A percentile compares a stretch with the other conserved stretches of the same genome.
Evolutionary conservation across 2,329 filamentous ascomycete species (phyloP).

Genomic region (Westerdykella ornata): DNA sequence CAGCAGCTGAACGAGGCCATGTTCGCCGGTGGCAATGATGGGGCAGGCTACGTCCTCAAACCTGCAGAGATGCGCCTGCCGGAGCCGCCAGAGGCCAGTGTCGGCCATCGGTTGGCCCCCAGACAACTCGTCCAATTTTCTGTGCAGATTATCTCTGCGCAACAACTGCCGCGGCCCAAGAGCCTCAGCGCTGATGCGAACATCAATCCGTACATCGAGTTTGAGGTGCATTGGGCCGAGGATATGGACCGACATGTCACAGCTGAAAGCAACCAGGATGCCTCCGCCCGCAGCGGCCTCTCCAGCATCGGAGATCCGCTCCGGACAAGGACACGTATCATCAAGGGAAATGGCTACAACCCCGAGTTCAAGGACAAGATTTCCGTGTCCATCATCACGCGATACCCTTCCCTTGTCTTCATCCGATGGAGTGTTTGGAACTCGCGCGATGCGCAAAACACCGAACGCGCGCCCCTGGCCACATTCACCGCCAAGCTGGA

Average conservation of each 20-base stretch:
- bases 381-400: slow-evolving; percentile 79
- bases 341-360: slow-evolving; percentile 87
- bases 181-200: slow-evolving; percentile 64
- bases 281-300: slow-evolving; percentile 57
- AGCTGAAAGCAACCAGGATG: slow-evolving; percentile 59
- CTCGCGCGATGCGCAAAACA: slow-evolving; percentile 67
- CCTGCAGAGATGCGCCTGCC: slow-evolving; percentile 66
- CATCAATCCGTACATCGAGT: slow-evolving; percentile 89
- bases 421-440: slow-evolving; percentile 89
- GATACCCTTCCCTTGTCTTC: slow-evolving; percentile 88
- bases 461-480: slow-evolving; percentile 61
- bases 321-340: slow-evolving; percentile 70
- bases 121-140: slow-evolving; percentile 78
- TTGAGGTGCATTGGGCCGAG: slow-evolving; percentile 90
- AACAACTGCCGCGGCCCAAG: slow-evolving; percentile 81
- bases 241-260: slow-evolving; percentile 74
- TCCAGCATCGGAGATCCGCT: slow-evolving; percentile 66
- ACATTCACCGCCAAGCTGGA: slow-evolving; percentile 89
- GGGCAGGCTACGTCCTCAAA: slow-evolving; percentile 89
- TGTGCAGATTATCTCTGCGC: slow-evolving; percentile 85
- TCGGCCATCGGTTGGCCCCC: slow-evolving; percentile 59
- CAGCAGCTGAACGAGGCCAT: slow-evolving; percentile 97
- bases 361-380: slow-evolving; percentile 77
- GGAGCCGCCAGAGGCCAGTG: slow-evolving; percentile 19
- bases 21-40: slow-evolving; percentile 84